These are phyloP conservation scores for Nicotiana noctiflora DNA, from an alignment of 257 asterid genomes.

Conservation along the genomic window DNA sequence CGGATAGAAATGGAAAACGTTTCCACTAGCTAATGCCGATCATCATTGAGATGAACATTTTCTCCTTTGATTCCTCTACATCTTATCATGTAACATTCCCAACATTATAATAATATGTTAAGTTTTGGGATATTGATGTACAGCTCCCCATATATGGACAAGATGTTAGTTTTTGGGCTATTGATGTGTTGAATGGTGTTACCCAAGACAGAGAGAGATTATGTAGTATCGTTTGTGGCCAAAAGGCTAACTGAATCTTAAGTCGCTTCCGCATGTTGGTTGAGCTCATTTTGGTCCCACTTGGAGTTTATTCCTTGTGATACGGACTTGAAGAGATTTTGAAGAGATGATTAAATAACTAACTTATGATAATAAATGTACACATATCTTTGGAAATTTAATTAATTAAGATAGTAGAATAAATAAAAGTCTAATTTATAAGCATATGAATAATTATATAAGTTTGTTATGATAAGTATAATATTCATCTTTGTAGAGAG, in stretches of 20 bases:
- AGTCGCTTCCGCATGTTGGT: background rate
- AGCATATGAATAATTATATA: too few species aligned
- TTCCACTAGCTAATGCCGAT: background rate
- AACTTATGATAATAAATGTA: too few species aligned
- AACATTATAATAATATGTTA: background rate
- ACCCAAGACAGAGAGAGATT: background rate
- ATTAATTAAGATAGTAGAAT: too few species aligned
- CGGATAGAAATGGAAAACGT: conserved; percentile 17
- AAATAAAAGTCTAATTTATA: too few species aligned
- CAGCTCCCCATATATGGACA: background rate
- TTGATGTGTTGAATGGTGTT: background rate
- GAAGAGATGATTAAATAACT: too few species aligned
- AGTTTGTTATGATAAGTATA: too few species aligned
- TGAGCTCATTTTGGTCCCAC: background rate
- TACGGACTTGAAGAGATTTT: too few species aligned
- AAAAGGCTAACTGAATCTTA: background rate
- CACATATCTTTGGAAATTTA: too few species aligned
- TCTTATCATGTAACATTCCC: background rate
- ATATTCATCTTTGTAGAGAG: too few species aligned
- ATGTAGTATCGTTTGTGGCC: background rate
- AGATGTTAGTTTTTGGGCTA: background rate
- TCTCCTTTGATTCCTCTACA: background rate
- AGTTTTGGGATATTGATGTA: conserved; percentile 12
- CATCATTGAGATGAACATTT: background rate
- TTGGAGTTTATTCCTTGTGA: background rate